Conservation (phyloP, 2,329 filamentous ascomycete genomes). For the Penicillium glabrum region DNA sequence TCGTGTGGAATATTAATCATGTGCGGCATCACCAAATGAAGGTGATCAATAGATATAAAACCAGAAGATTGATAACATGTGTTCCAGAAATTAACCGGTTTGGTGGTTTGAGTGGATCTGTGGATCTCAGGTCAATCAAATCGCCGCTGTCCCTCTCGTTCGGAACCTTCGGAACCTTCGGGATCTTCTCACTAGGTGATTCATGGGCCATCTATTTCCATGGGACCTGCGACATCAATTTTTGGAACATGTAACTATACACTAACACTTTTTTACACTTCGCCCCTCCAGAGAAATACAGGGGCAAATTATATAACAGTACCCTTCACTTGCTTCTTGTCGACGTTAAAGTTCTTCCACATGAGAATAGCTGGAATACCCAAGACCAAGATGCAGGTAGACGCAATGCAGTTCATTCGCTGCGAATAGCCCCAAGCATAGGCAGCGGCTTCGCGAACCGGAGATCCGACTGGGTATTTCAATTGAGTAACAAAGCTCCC, state of each 20-base stretch:
- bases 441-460: slow-evolving; percentile 35
- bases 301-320: slow-evolving; percentile 19
- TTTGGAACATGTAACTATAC: not conserved
- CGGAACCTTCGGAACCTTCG: not conserved
- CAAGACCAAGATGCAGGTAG: slow-evolving; percentile 33
- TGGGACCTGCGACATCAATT: not conserved
- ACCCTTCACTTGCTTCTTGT: slow-evolving; percentile 43
- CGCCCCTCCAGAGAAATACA: not conserved
- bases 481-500: slow-evolving; percentile 30
- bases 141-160: not conserved
- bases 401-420: slow-evolving; percentile 36
- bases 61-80: too few relatives aligned
- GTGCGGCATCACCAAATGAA: too few relatives aligned
- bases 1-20: too few relatives aligned
- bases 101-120: too few relatives aligned
- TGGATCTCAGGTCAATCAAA: too few relatives aligned
- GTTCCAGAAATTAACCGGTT: too few relatives aligned
- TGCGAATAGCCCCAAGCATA: slow-evolving; percentile 42
- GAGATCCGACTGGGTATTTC: slow-evolving; percentile 29
- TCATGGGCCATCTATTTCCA: not conserved
- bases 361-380: slow-evolving; percentile 35
- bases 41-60: too few relatives aligned
- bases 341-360: slow-evolving; percentile 42
- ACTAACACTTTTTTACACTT: not conserved
- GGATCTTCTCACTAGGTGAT: not conserved